Base-by-base conservation (phyloP, 768 basidiomycete species). In the Xerocomus brunneocitrinus region DNA sequence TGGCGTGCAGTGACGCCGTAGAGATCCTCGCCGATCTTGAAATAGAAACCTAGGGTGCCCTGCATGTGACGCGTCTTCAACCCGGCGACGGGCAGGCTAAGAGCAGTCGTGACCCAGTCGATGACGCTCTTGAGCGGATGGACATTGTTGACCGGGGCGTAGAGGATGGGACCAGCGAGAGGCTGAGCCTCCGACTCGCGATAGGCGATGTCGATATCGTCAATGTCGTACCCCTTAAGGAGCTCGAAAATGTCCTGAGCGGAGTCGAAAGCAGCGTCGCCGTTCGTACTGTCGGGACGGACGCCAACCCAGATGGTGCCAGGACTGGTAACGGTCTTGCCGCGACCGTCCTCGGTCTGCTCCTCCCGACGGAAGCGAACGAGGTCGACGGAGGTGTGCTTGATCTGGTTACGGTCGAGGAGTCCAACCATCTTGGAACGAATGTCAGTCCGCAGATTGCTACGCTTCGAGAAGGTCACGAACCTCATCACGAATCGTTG, bases 41-140 rank as follows among this genome's bases (percentile, higher is more conserved):
- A 71, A 49, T 72, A 76, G 45, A 70, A 63, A 6, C 72, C 73
- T 8, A 74, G 28, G 1, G 73, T 76, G 8, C 75, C 75, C 58
- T 74, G 71, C 55, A 57, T 64, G 8, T 48, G 42, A 2, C 42
- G 60, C 3, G 68, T 73, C 58, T 61, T 64, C 40, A 45, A 40
- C 46, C 72, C 64, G 48, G 73, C 62, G 41, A 76, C 73, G 6
- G 65, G 67, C 16, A 72, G 65, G 53, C 73, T 58, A 46, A 74
- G 76, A 2, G 71, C 47, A 50, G 67, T 63, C 16, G 75, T 68
- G 35, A 77, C 49, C 10, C 48, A 51, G 54, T 75, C 66, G 57
- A 75, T 71, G 53, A 74, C 61, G 39, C 52, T 50, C 58, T 69
- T 47, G 32, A 36, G 35, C 8, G 46, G 46, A 8, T 36, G 8